These are phyloP conservation scores for Mortierella antarctica DNA, from an alignment of 192 early-diverging fungal genomes.

Conservation along the genomic window DNA sequence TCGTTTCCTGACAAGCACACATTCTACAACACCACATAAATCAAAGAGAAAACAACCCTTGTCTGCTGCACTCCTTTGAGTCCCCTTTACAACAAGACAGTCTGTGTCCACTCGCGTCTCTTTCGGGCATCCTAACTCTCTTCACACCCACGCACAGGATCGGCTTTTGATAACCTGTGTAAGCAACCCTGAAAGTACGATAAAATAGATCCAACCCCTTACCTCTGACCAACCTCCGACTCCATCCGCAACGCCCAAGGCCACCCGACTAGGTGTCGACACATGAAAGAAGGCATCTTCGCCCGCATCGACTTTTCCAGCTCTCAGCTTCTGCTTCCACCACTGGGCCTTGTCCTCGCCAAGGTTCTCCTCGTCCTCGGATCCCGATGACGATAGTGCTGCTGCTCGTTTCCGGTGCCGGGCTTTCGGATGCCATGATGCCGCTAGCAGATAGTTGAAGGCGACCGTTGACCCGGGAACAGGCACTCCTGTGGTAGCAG, in stretches of 20 bases:
- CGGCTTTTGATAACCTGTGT: background rate
- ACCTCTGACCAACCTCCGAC: slow-evolving; percentile 72
- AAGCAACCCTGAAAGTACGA: background rate
- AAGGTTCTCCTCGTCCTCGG: slow-evolving; percentile 5
- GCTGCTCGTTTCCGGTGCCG: slow-evolving; percentile 12
- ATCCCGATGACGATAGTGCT: background rate
- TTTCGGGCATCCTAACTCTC: background rate
- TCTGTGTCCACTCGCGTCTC: background rate
- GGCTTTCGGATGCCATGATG: slow-evolving; percentile 50
- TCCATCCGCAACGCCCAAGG: slow-evolving; percentile 70
- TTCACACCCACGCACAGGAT: background rate
- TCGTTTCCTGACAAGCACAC: too few species aligned
- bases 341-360: slow-evolving; percentile 18
- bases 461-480: slow-evolving; percentile 19
- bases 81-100: too few species aligned
- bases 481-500: background rate
- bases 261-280: slow-evolving; percentile 59
- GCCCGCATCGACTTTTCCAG: slow-evolving; percentile 69
- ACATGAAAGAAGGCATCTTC: slow-evolving; percentile 72
- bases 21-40: too few species aligned
- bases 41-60: too few species aligned
- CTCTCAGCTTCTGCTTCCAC: slow-evolving; percentile 58
- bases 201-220: slow-evolving; percentile 1
- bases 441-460: slow-evolving; percentile 48
- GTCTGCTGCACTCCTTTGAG: too few species aligned